These are phyloP conservation scores for Saposhnikovia divaricata DNA, from an alignment of 129 eudicot species.

Conservation along the genomic window DNA sequence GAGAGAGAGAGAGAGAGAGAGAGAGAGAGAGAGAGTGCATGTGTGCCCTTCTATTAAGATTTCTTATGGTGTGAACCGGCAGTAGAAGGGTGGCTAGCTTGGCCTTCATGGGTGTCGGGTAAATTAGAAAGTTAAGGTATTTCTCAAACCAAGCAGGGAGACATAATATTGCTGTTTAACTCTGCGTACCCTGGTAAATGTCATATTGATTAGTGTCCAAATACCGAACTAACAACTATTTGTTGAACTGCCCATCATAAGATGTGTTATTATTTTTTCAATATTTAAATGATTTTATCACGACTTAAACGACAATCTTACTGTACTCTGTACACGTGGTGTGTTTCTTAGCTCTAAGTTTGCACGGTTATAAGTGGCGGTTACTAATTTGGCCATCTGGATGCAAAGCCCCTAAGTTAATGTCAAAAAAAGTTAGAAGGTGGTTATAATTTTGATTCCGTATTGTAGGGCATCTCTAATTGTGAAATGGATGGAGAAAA, in stretches of 20 bases:
- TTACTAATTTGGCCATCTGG: neutral
- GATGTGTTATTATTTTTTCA: neutral
- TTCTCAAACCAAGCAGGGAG: no score
- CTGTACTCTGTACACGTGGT: neutral
- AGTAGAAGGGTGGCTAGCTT: no score
- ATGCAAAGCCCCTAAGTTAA: no score
- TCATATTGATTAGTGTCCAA: neutral
- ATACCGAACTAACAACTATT: neutral
- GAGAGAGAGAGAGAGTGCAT: no score
- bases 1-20: no score
- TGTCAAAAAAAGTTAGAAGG: no score
- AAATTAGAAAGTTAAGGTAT: no score
- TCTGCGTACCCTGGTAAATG: neutral
- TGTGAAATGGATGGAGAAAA: neutral
- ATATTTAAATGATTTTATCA: neutral
- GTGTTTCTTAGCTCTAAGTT: neutral
- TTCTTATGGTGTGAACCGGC: no score
- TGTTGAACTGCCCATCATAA: neutral
- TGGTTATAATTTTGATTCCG: neutral
- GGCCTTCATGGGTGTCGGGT: no score
- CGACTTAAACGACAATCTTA: neutral
- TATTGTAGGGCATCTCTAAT: neutral
- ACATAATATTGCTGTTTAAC: neutral
- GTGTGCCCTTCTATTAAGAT: no score
- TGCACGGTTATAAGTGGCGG: neutral